Base-by-base conservation (phyloP, 352 stramenopile species). In the Globisporangium yorkense region DNA sequence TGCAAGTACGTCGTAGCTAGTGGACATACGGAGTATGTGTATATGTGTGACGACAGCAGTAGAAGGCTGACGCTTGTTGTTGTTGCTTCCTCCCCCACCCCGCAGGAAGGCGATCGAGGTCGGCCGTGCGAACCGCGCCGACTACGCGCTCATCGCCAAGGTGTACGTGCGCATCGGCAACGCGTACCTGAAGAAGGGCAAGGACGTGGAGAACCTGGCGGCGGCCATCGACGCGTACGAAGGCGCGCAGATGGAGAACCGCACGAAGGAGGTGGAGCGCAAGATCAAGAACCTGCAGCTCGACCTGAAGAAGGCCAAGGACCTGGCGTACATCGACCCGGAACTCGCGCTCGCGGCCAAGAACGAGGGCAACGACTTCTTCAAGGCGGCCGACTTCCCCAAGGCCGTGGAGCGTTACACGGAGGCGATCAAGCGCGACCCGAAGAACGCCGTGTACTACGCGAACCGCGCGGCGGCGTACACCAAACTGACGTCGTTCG, bases 401-500 rank as follows among this genome's bases (percentile, higher is more conserved):
- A 74, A 93, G 59, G 92, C 96, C 2, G 95, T 99, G 50, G 80
- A 91, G 62, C 79, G 92, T 52, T 98, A 98, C 84, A 96, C 80
- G 70, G 97, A 99, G 71, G 98, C 98, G n/a, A 98, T 99, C 61
- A 99, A 99, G 77, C 90, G 97, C 51, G 94, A 99, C 68, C 97
- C 97, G 18, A 96, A 91, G 21, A 99, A 96, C 84, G 89, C 97
- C 12, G 74, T 98, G 27, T 99, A 99, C 85, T 97, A 98, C 64
- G 98, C 98, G 62, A 99, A 99, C 81, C 89, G 98, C 18, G 95
- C 94, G 33, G 96, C 97, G 5, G 97, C 97, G 20, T 94, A 99
- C 59, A 97, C 92, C 49, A 99, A 99, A 82, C 87, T 99, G 52
- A 98, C 97, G 70, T 98, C 82, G 66, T 96, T 91, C 56, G 73